phyloP scores from a whole-genome alignment of 768 basidiomycete species.

The Termitomyces sp. region DNA sequence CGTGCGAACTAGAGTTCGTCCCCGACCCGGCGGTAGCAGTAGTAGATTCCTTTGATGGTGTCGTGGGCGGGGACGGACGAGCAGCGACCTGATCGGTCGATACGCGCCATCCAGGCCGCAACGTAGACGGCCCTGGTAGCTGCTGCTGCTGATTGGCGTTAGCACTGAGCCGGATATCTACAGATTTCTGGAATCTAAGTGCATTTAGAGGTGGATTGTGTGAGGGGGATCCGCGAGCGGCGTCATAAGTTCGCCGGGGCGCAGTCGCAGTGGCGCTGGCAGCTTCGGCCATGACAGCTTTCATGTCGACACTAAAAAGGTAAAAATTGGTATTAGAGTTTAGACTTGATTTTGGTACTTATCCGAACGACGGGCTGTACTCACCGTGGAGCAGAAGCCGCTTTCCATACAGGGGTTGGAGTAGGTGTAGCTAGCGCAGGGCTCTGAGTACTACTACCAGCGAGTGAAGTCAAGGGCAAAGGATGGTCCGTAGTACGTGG shows the following conservation, averaged over 20 bases:
- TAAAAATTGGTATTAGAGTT: slow-evolving; percentile 5
- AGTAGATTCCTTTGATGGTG: slow-evolving; percentile 5
- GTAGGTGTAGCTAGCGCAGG: slow-evolving; percentile 5
- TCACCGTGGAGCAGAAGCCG: slow-evolving; percentile 46
- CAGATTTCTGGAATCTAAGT: background rate
- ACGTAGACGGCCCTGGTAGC: slow-evolving; percentile 3
- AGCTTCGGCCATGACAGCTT: slow-evolving; percentile 79
- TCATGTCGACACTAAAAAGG: slow-evolving; percentile 72
- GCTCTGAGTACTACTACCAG: background rate
- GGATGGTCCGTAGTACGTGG: slow-evolving; percentile 18
- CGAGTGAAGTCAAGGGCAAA: slow-evolving; percentile 8
- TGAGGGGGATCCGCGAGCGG: background rate
- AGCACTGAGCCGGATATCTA: background rate
- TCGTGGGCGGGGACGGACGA: slow-evolving; percentile 8
- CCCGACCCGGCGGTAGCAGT: background rate
- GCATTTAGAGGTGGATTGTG: background rate
- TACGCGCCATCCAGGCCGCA: slow-evolving; percentile 7
- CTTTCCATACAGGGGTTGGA: slow-evolving; percentile 44
- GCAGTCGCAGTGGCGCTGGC: slow-evolving; percentile 11
- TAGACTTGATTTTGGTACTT: background rate
- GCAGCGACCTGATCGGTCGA: slow-evolving; percentile 1
- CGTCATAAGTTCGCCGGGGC: slow-evolving; percentile 6
- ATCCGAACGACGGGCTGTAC: slow-evolving; percentile 16
- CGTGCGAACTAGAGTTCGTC: slow-evolving; percentile 11
- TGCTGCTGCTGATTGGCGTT: background rate